These are phyloP conservation scores for Moniliophthora roreri DNA, from an alignment of 1,284 basidiomycete genomes.

Conservation along the genomic window DNA sequence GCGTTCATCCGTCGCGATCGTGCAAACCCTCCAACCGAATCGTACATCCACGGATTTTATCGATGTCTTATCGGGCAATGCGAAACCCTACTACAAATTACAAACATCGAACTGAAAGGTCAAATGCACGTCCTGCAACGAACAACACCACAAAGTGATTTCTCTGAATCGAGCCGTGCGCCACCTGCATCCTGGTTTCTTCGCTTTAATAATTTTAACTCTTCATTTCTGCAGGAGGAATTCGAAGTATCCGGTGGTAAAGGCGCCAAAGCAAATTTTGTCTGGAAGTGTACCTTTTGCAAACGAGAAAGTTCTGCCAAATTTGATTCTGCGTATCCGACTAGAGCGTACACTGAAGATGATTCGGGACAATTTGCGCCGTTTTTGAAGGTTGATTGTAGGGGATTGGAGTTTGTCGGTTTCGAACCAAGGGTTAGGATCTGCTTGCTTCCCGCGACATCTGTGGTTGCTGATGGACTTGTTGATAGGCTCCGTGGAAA, in stretches of 20 bases:
- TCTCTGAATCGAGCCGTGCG: slow-evolving; percentile 66
- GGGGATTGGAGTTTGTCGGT: slow-evolving; percentile 72
- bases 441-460: neutral
- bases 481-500: slow-evolving; percentile 65
- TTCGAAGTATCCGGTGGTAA: slow-evolving; percentile 63
- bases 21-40: too few relatives aligned
- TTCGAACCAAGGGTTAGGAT: slow-evolving; percentile 67
- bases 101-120: slow-evolving; percentile 44
- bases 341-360: slow-evolving; percentile 59
- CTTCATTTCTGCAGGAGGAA: slow-evolving; percentile 48
- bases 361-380: slow-evolving; percentile 57
- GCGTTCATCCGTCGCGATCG: neutral
- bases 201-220: slow-evolving; percentile 7
- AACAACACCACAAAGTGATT: slow-evolving; percentile 68
- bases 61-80: too few relatives aligned
- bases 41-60: too few relatives aligned
- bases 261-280: slow-evolving; percentile 69
- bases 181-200: slow-evolving; percentile 4
- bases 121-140: slow-evolving; percentile 77
- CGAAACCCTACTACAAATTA: neutral
- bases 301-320: slow-evolving; percentile 80
- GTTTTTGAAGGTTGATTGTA: slow-evolving; percentile 69
- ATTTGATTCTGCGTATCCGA: slow-evolving; percentile 55
- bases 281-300: slow-evolving; percentile 76
- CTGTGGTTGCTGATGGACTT: slow-evolving; percentile 7